Base-by-base conservation (phyloP, 345 rosid species). In the Anacardium occidentale region DNA sequence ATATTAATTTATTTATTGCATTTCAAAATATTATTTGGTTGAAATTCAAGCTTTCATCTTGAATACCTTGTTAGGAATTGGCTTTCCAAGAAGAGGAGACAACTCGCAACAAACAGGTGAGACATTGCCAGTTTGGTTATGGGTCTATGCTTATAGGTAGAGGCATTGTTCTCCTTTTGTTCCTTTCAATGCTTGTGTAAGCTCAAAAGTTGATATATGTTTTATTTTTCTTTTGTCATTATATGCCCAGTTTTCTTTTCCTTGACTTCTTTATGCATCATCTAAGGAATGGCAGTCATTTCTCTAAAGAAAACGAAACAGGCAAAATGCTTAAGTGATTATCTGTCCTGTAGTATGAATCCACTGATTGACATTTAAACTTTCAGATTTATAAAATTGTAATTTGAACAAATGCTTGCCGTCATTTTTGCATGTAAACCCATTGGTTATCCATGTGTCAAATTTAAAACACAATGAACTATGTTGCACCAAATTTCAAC, bases 11-110 rank as follows among this genome's bases (percentile, higher is more conserved):
- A 65, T 66, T 45, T 74, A 18, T 55, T 66, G 40, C 26, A 34
- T 68, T 48, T 71, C n/a, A 51, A 32, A 37, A 29, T 60, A 52
- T 69, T 40, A 21, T 72, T 64, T 17, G 17, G 18, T 29, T 58
- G 54, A 53, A 62, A 32, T 60, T 72, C 32, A 57, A 42, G 37
- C 0, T 25, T 66, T 78, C 50, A 50, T 66, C 55, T 20, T 50
- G 77, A 13, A 11, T 61, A 25, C 65, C 44, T 78, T 53, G 14
- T 74, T 64, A 86, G 90, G 90, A 86, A 78, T 80, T 80, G 72
- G 83, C 90, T 76, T 82, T 86, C 37, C 83, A 80, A 61, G 90
- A 86, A 60, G 87, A 82, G 66, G 86, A 86, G 73, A 77, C 74
- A 67, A 74, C 83, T 73, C 87, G 86, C 69, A 86, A 84, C 72